Evolutionary conservation across 768 basidiomycete genomes (phyloP).

Genomic region (Calocybe cyanea): DNA sequence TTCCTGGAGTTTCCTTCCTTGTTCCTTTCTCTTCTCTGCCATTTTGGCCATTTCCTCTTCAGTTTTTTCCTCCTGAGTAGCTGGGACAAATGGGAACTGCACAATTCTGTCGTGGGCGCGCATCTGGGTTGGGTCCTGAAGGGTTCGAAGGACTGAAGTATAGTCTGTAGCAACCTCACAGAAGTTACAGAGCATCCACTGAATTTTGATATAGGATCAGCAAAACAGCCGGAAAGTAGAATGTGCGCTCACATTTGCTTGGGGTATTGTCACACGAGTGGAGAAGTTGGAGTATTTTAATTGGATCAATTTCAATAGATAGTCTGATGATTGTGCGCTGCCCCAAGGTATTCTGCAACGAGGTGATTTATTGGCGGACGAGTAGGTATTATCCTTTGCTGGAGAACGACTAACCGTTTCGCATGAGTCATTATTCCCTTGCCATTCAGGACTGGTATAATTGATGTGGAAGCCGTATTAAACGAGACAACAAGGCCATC

Average conservation of each 20-base stretch:
- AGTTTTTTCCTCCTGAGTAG: conserved; percentile 74
- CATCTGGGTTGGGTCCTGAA: conserved; percentile 66
- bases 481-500: conserved; percentile 90
- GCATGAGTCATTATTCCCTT: conserved; percentile 81
- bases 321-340: conserved; percentile 83
- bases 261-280: conserved; percentile 70
- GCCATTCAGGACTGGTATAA: conserved; percentile 84
- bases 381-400: background rate
- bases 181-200: conserved; percentile 92
- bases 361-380: background rate
- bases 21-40: conserved; percentile 79
- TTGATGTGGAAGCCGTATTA: conserved; percentile 86
- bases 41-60: conserved; percentile 83
- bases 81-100: conserved; percentile 81
- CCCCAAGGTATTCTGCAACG: conserved; percentile 87
- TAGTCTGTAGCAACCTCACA: conserved; percentile 85
- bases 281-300: conserved; percentile 95
- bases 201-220: conserved; percentile 1
- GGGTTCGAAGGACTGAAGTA: conserved; percentile 51
- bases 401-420: conserved; percentile 74
- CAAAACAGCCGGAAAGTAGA: background rate
- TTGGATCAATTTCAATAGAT: conserved; percentile 89
- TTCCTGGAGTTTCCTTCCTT: conserved; percentile 86
- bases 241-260: conserved; percentile 61
- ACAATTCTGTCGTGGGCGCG: conserved; percentile 66